Conservation (phyloP, 2,329 filamentous ascomycete genomes). For the Chaetothyriales sp. region DNA sequence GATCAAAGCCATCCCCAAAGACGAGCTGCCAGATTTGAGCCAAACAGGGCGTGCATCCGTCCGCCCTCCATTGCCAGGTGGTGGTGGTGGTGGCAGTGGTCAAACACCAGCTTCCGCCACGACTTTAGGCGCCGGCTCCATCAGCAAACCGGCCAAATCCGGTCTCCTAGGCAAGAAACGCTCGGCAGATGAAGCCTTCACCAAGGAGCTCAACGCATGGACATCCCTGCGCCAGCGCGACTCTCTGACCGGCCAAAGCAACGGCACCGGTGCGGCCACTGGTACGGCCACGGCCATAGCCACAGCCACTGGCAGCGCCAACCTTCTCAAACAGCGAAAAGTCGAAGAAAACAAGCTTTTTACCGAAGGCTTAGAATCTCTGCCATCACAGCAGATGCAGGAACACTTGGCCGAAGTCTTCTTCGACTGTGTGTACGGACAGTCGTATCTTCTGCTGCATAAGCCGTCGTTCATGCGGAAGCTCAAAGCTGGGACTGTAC, state of each 20-base stretch:
- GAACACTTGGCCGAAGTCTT: constrained; percentile 89
- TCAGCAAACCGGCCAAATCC: background rate
- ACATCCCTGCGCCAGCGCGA: constrained; percentile 18
- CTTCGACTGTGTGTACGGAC: constrained; percentile 90
- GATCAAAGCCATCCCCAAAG: constrained; percentile 85
- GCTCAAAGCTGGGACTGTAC: constrained; percentile 57
- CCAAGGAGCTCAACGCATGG: constrained; percentile 69
- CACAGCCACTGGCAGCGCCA: constrained; percentile 35
- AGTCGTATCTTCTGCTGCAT: constrained; percentile 86
- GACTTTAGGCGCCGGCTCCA: constrained; percentile 6
- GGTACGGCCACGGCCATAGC: constrained; percentile 27
- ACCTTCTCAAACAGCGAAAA: constrained; percentile 46
- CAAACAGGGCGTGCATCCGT: constrained; percentile 67
- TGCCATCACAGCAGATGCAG: constrained; percentile 78
- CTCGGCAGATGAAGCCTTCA: constrained; percentile 75
- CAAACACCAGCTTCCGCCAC: constrained; percentile 4
- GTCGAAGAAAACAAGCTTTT: constrained; percentile 67
- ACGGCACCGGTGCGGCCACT: constrained; percentile 18
- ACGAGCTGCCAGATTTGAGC: constrained; percentile 56
- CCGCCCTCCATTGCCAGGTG: constrained; percentile 58
- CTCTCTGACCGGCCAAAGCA: constrained; percentile 31
- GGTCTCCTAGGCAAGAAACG: constrained; percentile 53
- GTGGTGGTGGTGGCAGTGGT: constrained; percentile 39
- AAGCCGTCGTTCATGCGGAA: constrained; percentile 96
- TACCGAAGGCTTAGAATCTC: constrained; percentile 65